Conservation (phyloP, 2,329 filamentous ascomycete species). For the Stachybotrys chartarum region DNA sequence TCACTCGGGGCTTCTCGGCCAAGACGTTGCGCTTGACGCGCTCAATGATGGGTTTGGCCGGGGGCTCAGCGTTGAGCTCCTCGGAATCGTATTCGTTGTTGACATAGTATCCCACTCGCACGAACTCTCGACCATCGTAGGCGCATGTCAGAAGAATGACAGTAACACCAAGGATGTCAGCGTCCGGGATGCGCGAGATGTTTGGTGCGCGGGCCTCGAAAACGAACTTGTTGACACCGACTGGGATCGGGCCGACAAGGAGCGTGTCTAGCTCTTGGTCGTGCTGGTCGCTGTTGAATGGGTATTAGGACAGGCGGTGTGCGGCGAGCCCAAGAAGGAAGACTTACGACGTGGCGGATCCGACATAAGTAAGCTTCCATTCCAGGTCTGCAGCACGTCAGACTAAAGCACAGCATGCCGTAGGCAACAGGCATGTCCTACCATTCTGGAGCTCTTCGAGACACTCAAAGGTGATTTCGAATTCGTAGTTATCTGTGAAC, state of each 20-base stretch:
- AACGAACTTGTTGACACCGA: constrained; percentile 97
- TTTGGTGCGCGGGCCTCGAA: constrained; percentile 94
- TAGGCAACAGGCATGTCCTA: constrained; percentile 26
- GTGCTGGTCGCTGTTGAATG: constrained; percentile 68
- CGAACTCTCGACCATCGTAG: constrained; percentile 94
- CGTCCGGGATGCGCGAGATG: constrained; percentile 82
- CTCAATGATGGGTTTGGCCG: constrained; percentile 86
- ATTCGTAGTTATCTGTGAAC: constrained; percentile 88
- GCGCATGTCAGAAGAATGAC: constrained; percentile 94
- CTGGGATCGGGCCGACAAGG: constrained; percentile 92
- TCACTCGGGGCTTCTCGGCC: constrained; percentile 95
- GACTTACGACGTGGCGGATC: constrained; percentile 88
- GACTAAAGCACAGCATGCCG: constrained; percentile 2
- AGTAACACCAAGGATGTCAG: constrained; percentile 93
- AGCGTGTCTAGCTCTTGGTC: constrained; percentile 98
- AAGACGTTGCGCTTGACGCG: constrained; percentile 88
- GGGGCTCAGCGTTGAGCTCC: constrained; percentile 81
- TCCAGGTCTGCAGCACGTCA: constrained; percentile 66
- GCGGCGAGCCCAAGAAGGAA: constrained; percentile 4
- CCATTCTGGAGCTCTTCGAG: constrained; percentile 91
- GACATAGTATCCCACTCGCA: constrained; percentile 97
- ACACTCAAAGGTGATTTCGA: constrained; percentile 98
- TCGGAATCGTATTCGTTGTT: constrained; percentile 98
- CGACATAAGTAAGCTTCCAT: constrained; percentile 99
- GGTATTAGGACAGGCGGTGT: constrained; percentile 13